These are phyloP conservation scores for Gossypium stocksii DNA, from an alignment of 345 rosid genomes.

Conservation along the genomic window DNA sequence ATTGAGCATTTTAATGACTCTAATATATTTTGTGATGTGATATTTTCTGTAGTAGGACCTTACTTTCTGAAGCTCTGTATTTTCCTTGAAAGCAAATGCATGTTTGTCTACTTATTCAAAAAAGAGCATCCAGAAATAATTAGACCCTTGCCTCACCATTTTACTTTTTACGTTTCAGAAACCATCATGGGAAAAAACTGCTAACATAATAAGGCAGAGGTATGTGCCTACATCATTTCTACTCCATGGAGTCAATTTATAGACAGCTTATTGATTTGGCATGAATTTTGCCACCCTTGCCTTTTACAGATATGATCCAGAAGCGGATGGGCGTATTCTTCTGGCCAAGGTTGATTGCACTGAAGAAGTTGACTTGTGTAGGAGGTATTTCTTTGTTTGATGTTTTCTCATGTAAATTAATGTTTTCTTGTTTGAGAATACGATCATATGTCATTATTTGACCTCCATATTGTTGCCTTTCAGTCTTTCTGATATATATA, in stretches of 20 bases:
- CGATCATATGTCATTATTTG: not conserved
- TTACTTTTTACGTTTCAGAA: conserved; percentile 50
- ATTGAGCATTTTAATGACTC: not conserved
- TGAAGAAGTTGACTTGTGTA: conserved; percentile 68
- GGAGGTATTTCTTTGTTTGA: conserved; percentile 52
- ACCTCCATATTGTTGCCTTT: not conserved
- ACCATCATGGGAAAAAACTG: conserved; percentile 99
- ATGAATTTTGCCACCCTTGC: conserved; percentile 4
- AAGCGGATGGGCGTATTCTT: conserved; percentile 83
- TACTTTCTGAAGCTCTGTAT: not conserved
- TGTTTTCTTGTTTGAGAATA: not conserved
- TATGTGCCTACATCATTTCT: conserved; percentile 23
- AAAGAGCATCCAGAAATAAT: not conserved
- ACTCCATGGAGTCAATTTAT: conserved; percentile 5
- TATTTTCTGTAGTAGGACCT: not conserved
- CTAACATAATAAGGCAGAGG: conserved; percentile 78
- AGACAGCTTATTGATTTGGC: not conserved
- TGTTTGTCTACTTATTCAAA: not conserved
- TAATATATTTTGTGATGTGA: not conserved
- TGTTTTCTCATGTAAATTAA: conserved; percentile 7
- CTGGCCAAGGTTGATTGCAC: conserved; percentile 92
- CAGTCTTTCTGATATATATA: not conserved
- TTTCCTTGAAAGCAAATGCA: not conserved
- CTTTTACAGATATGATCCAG: conserved; percentile 78
- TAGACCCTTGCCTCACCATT: conserved; percentile 11